Conservation (phyloP, 441 rosid species). For the Croton laevigatus region DNA sequence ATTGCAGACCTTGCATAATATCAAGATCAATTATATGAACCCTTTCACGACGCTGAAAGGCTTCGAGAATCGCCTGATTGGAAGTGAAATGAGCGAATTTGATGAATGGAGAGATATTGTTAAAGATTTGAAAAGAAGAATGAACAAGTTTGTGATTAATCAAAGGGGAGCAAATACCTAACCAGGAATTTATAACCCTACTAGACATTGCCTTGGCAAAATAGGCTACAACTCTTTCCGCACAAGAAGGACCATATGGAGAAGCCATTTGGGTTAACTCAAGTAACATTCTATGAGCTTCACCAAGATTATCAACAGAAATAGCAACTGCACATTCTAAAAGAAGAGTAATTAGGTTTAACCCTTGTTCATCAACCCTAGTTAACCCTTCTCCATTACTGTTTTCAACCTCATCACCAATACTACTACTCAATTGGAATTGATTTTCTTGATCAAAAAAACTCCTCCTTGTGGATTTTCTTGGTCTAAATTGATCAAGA, state of each 20-base stretch:
- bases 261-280: conserved; percentile 70
- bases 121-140: conserved; percentile 48
- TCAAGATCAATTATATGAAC: conserved; percentile 70
- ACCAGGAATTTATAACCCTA: conserved; percentile 61
- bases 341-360: conserved; percentile 44
- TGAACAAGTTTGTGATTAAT: conserved; percentile 39
- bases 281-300: conserved; percentile 56
- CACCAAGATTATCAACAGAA: conserved; percentile 59
- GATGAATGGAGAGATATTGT: conserved; percentile 57
- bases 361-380: conserved; percentile 39
- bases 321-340: conserved; percentile 61
- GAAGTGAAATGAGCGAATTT: conserved; percentile 74
- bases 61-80: conserved; percentile 70
- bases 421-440: conserved; percentile 24
- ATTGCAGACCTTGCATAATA: conserved; percentile 71
- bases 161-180: conserved; percentile 55
- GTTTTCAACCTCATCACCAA: conserved; percentile 16
- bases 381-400: conserved; percentile 18
- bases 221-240: conserved; percentile 62
- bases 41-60: conserved; percentile 44
- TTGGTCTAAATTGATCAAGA: conserved; percentile 19
- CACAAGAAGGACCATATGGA: conserved; percentile 55
- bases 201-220: conserved; percentile 63
- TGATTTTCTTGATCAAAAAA: conserved; percentile 18
- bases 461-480: conserved; percentile 25